Evolutionary conservation across 208 protist genomes (phyloP).

Genomic region (Leishmania martiniquensis): DNA sequence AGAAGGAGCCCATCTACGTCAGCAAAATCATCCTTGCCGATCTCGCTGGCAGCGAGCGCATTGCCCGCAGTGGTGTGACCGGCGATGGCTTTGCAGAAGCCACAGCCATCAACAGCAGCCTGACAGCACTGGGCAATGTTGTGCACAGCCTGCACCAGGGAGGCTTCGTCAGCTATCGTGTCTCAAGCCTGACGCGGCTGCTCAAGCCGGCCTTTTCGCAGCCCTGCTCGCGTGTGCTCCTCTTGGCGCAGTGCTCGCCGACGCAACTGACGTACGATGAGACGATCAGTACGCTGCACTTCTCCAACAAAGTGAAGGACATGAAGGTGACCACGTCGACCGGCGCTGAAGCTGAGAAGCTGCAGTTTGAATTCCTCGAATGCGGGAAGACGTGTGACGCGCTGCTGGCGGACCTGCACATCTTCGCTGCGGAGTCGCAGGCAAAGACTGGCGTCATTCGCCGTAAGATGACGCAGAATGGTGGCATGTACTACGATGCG

Average conservation of each 20-base stretch:
- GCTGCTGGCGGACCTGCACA: slow-evolving; percentile 75
- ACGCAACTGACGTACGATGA: slow-evolving; percentile 83
- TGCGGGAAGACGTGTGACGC: slow-evolving; percentile 56
- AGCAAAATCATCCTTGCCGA: slow-evolving; percentile 93
- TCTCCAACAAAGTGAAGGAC: slow-evolving; percentile 92
- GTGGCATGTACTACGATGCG: slow-evolving; percentile 68
- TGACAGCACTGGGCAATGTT: slow-evolving; percentile 93
- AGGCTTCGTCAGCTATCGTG: slow-evolving; percentile 86
- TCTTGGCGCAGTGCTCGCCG: slow-evolving; percentile 89
- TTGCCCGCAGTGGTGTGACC: slow-evolving; percentile 62
- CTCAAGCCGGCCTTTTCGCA: slow-evolving; percentile 88
- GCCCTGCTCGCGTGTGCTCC: slow-evolving; percentile 74
- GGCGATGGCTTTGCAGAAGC: slow-evolving; percentile 85
- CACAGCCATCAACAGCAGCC: slow-evolving; percentile 91
- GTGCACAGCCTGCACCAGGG: slow-evolving; percentile 89
- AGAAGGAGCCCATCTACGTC: slow-evolving; percentile 80
- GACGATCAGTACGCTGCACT: slow-evolving; percentile 88
- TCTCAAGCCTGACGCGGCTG: slow-evolving; percentile 89
- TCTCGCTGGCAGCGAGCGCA: slow-evolving; percentile 93
- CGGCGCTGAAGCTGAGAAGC: slow-evolving; percentile 49
- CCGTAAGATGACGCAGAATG: slow-evolving; percentile 45
- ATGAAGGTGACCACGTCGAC: slow-evolving; percentile 70
- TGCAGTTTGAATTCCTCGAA: slow-evolving; percentile 66
- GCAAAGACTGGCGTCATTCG: slow-evolving; percentile 56
- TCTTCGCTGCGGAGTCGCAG: slow-evolving; percentile 58